These are phyloP conservation scores for Saturnispora sekii DNA, from an alignment of 805 yeast species.

Conservation along the genomic window DNA sequence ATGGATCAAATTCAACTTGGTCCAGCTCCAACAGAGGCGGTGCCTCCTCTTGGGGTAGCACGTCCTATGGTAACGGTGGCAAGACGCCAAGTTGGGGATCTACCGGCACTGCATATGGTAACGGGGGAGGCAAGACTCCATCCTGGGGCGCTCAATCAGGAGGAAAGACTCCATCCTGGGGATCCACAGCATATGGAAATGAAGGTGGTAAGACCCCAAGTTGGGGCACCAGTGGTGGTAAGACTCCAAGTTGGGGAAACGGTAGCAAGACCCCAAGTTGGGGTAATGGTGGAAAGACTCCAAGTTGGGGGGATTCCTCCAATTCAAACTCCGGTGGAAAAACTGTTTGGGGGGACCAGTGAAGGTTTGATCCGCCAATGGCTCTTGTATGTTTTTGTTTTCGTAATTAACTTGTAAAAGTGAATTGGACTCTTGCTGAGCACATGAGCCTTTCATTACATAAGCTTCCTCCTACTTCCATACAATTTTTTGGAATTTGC, in stretches of 20 bases:
- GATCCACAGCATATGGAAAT: constrained; percentile 18
- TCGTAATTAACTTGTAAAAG: constrained; percentile 21
- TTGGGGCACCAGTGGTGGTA: constrained; percentile 31
- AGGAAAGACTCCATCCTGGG: constrained; percentile 47
- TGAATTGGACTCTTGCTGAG: constrained; percentile 32
- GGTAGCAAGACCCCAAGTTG: constrained; percentile 35
- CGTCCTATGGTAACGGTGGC: constrained; percentile 17
- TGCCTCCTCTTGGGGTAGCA: constrained; percentile 19
- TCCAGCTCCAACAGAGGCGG: background rate
- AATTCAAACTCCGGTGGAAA: constrained; percentile 17
- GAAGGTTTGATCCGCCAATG: constrained; percentile 19
- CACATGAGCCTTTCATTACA: background rate
- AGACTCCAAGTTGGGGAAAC: constrained; percentile 28
- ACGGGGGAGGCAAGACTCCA: constrained; percentile 23
- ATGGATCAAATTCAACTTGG: constrained; percentile 1
- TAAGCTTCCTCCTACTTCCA: background rate
- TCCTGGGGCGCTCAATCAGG: constrained; percentile 32
- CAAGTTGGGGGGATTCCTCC: constrained; percentile 31
- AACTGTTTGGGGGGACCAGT: constrained; percentile 19
- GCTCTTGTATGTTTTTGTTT: no score
- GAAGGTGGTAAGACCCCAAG: constrained; percentile 32
- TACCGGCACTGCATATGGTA: constrained; percentile 10
- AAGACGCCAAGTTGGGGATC: constrained; percentile 22
- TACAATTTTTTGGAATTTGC: background rate
- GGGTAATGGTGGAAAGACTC: constrained; percentile 31